phyloP scores from a whole-genome alignment of 2,329 filamentous ascomycete genomes.

The Clonostachys sp. region DNA sequence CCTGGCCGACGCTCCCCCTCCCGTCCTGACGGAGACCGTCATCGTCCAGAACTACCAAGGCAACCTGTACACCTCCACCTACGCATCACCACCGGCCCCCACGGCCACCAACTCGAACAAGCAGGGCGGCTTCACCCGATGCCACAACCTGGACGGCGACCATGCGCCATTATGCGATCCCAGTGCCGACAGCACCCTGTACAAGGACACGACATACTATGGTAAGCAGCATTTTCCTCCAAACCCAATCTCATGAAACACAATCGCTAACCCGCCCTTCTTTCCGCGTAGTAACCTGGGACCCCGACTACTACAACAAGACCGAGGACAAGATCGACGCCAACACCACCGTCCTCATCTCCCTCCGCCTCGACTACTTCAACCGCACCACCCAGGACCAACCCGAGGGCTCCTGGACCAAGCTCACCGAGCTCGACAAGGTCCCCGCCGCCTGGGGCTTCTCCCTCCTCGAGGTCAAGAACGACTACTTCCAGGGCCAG shows the following conservation, averaged over 20 bases:
- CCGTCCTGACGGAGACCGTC: conserved; percentile 40
- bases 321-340: conserved; percentile 19
- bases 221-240: conserved; percentile 23
- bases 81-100: conserved; percentile 33
- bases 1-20: conserved; percentile 30
- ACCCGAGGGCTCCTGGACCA: conserved; percentile 20
- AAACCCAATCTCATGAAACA: too few species aligned
- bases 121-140: conserved; percentile 43
- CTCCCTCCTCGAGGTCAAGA: conserved; percentile 37
- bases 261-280: not conserved
- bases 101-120: conserved; percentile 33
- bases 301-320: conserved; percentile 43
- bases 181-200: conserved; percentile 32
- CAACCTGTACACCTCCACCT: conserved; percentile 32
- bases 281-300: conserved; percentile 51
- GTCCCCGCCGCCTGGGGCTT: conserved; percentile 39
- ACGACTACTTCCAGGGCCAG: conserved; percentile 24
- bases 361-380: conserved; percentile 32
- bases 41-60: conserved; percentile 28
- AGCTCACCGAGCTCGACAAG: conserved; percentile 24
- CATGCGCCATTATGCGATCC: conserved; percentile 50
- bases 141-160: conserved; percentile 39
- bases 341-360: conserved; percentile 22
- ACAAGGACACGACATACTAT: conserved; percentile 44
- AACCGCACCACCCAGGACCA: conserved; percentile 28